These are phyloP conservation scores for Cyberlindnera lachancei DNA, from an alignment of 805 yeast species.

Conservation along the genomic window DNA sequence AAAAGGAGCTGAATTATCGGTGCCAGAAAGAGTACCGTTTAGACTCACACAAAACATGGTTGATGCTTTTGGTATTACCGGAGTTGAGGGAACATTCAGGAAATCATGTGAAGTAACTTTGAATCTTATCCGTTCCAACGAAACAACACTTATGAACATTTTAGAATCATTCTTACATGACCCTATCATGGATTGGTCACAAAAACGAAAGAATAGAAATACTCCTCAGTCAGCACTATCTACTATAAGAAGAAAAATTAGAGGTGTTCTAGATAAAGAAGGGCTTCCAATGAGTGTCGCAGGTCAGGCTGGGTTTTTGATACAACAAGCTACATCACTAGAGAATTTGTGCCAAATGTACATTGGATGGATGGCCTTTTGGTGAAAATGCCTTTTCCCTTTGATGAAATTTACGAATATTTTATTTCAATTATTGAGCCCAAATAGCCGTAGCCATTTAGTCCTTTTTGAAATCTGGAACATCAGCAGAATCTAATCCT, in stretches of 20 bases:
- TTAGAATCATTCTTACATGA: conserved; percentile 90
- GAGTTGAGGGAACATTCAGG: conserved; percentile 86
- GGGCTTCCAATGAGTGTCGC: conserved; percentile 83
- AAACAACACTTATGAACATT: conserved; percentile 79
- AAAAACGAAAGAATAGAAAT: conserved; percentile 31
- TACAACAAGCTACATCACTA: conserved; percentile 69
- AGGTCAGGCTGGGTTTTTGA: conserved; percentile 87
- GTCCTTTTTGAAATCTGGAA: too few relatives aligned
- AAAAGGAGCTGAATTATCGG: conserved; percentile 60
- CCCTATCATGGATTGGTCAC: conserved; percentile 77
- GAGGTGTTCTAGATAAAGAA: conserved; percentile 76
- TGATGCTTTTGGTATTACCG: conserved; percentile 84
- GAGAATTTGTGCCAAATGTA: conserved; percentile 80
- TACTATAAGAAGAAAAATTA: conserved; percentile 67
- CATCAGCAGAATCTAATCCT: too few relatives aligned
- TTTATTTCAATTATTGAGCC: too few relatives aligned
- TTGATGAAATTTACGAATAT: too few relatives aligned
- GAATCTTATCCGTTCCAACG: conserved; percentile 63
- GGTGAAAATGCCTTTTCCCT: conserved; percentile 20
- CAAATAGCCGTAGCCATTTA: too few relatives aligned
- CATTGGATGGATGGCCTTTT: conserved; percentile 85
- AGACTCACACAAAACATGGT: conserved; percentile 81
- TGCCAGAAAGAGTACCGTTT: conserved; percentile 94
- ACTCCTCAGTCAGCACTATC: conserved; percentile 64
- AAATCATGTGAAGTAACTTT: conserved; percentile 81